Evolutionary conservation across 2,329 filamentous ascomycete genomes (phyloP), one percentile per base, ranked within the genome.

Genomic region (Magnaporthales sp.): DNA sequence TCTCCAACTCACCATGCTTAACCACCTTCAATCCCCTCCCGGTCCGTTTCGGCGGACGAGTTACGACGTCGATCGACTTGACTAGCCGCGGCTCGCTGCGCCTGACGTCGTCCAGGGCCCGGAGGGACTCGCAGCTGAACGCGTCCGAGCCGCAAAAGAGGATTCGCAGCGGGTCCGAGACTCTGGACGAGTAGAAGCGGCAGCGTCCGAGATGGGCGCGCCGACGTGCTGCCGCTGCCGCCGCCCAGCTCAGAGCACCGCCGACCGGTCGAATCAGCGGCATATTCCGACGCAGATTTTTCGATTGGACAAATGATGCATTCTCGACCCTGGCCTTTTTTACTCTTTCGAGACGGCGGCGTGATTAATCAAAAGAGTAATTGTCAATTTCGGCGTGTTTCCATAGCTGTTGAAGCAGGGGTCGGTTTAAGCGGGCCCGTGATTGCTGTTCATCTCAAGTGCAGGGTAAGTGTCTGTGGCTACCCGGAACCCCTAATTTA

Each of bases 61-160:
- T 91, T 64, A 97, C 86, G 2, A 99, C 93, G 76, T 97, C 90
- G 70, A 99, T 89, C 5, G 91, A 92, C 67, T 83, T 81, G 66
- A 97, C 88, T 11, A 87, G 79, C 22, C 78, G 77, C 7, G 79
- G 82, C 73, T 92, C 89, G 5, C 79, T 73, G 71, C 89, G 77
- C 3, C 56, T 24, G 26, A 60, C 10, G 11, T 60, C 11, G 26
- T 60, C 56, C 38, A 99, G 79, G 6, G 91, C 90, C 67, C 80
- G 80, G 64, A 99, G 81, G 1, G 92, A 92, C 65, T 84, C 85
- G 72, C 90, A 90, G 79, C 94, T 97, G 77, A 98, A 97, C 2
- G 88, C 83, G 76, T 99, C 95, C 3, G 94, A 95, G 69, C 95
- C 95, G 78, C 93, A 98, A 78, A 97, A 99, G 4, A 99, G 84